Evolutionary conservation across 169 alveolate genomes (phyloP), one percentile per base, ranked within the genome.

Genomic region (Babesia sp.): DNA sequence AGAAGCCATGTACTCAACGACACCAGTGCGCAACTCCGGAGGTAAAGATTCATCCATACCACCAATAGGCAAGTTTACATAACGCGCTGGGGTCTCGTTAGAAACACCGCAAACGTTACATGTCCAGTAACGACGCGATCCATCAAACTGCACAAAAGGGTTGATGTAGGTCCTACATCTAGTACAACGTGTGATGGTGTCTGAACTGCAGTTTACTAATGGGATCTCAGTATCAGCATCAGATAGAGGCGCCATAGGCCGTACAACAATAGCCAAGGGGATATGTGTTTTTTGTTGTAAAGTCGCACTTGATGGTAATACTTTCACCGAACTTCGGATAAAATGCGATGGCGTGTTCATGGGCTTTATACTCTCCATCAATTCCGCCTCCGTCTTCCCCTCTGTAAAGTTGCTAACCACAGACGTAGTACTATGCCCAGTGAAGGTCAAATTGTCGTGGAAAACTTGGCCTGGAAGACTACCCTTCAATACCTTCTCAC

Each of bases 41-140:
- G 85, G 85, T 34, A 53, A 37, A 5, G 4, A 12, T 4, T 44
- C 80, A n/a, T 88, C 73, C 20, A 96, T 98, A 29, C 85, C 71
- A 48, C 87, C 90, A 48, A 76, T 91, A 33, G 90, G 63, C 5
- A 92, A 84, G 56, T 90, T 78, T 57, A 86, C 83, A 80, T 94
- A 94, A 75, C 90, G 91, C 54, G 87, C 91, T 41, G 93, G 97
- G 34, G 97, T 91, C 68, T 95, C 96, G 84, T 97, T 97, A 33
- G 94, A 85, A 60, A 83, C 89, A 31, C 97, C 98, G 66, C 99
- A 98, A 82, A 97, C 58, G 88, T 97, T 97, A 85, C 99, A 98
- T 44, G 86, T 76, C 99, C 99, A 98, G 59, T 94, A 93, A 42
- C 96, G 85, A n/a, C 99, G 98, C 26, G 93, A 91, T 34, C 94